phyloP scores from a whole-genome alignment of 2,329 filamentous ascomycete genomes.

The Claviceps capensis region DNA sequence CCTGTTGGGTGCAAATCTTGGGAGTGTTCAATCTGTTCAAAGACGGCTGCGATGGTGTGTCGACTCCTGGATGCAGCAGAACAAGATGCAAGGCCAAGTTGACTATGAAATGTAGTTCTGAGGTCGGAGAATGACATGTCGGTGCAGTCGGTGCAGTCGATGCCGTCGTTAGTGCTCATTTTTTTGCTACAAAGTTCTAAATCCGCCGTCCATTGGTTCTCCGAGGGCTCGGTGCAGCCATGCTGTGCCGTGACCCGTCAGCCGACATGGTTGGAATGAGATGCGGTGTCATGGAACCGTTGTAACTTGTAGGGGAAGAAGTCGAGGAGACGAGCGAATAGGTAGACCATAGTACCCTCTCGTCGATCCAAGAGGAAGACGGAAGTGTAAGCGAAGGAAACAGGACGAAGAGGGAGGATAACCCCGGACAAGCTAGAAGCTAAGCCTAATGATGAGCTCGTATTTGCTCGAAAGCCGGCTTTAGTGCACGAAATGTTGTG shows the following conservation, averaged over 20 bases:
- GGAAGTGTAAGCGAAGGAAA: not conserved
- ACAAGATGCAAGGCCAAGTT: not conserved
- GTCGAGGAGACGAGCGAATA: not conserved
- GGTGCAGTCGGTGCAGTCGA: too few relatives aligned
- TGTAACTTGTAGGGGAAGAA: not conserved
- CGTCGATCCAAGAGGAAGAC: not conserved
- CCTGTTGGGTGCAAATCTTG: not conserved
- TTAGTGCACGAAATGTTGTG: not conserved
- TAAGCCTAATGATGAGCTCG: not conserved
- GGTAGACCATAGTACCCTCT: not conserved
- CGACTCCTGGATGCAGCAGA: conserved; percentile 1
- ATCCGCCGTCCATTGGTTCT: not conserved
- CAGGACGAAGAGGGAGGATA: not conserved
- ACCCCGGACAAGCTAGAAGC: not conserved
- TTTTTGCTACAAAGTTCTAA: too few relatives aligned
- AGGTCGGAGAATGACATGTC: not conserved
- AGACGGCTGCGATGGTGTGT: conserved; percentile 1
- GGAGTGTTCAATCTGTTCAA: not conserved
- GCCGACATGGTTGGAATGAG: not conserved
- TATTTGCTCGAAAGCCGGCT: not conserved
- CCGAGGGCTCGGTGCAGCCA: not conserved
- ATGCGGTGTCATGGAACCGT: not conserved
- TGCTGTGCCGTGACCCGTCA: not conserved
- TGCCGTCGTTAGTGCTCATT: too few relatives aligned
- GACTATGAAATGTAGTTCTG: conserved; percentile 1